Base-by-base conservation (phyloP, 176 grass and related monocot genomes). In the Oryza glumipatula region DNA sequence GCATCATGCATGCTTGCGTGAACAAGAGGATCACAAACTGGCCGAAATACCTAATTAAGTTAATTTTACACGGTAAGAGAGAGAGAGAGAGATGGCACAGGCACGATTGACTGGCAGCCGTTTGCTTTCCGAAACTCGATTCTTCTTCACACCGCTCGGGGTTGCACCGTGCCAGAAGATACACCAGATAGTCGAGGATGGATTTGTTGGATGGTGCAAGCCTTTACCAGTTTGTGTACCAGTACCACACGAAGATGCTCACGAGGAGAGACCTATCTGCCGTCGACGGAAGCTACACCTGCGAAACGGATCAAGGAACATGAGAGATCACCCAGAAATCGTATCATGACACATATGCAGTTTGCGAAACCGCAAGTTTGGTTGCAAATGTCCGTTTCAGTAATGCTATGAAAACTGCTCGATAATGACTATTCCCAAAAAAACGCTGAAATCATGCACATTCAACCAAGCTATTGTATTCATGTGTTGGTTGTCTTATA, bases 231-330 rank as follows among this genome's bases (percentile, higher is more conserved):
- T 75, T 45, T 68, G 60, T 35, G 68, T 44, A 35, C 13, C 60
- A 15, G 68, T 54, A 35, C 13, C 60, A 15, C 45, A 28, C 38
- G 14, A 7, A n/a, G 60, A 80, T 66, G 56, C 43, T 15, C 7
- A 16, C 0, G 58, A 63, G 10, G 58, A 22, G 13, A 23, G 13
- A 76, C 70, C 77, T 16, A 13, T 43, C 82, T 13, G 17, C 60
- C 60, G 13, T 67, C 9, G 73, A 7, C 72, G 73, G 45, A 63
- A 61, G 67, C 70, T 90, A 85, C 6, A 81, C 77, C 78, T 85
- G 77, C 3, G 24, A 74, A 21, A 78, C 19, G 73, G 56, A 70
- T 70, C 46, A 32, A 35, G 38, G 26, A 79, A 70, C 11, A 46
- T n/a, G 2, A 13, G 54, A 67, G 13, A 12, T 0, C 6, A 28